Conservation (phyloP, 495 filamentous ascomycete species). For the Aspergillus sclerotioniger region DNA sequence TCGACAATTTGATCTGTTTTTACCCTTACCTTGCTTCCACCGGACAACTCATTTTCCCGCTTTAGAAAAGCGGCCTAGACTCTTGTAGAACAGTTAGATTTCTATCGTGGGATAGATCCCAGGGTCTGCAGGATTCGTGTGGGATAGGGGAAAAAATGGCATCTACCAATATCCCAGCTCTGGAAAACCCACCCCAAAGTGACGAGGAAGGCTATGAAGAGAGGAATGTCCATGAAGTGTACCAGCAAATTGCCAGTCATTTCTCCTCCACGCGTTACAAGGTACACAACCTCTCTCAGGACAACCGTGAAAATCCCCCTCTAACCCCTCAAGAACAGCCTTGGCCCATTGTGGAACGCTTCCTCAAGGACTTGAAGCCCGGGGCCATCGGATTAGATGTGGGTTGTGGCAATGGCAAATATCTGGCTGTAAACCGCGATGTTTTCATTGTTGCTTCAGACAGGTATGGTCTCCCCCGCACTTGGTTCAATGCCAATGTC, state of each 20-base stretch:
- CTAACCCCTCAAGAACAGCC: conserved; percentile 48
- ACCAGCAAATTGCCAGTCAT: conserved; percentile 90
- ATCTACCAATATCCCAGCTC: conserved; percentile 1
- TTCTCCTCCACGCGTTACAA: conserved; percentile 96
- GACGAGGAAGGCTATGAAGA: conserved; percentile 65
- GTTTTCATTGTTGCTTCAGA: conserved; percentile 87
- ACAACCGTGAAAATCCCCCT: background rate
- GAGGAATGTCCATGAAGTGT: conserved; percentile 85
- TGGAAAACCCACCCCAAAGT: conserved; percentile 4
- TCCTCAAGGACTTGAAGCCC: conserved; percentile 62
- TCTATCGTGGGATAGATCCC: background rate
- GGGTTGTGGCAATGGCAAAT: conserved; percentile 94
- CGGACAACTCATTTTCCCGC: background rate
- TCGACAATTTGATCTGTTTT: no score
- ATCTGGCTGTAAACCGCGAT: conserved; percentile 73
- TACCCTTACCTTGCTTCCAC: background rate
- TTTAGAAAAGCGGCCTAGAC: background rate
- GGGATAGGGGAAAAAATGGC: conserved; percentile 13
- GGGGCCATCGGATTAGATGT: conserved; percentile 89
- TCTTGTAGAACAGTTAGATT: background rate
- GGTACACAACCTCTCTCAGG: conserved; percentile 34
- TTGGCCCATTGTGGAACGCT: conserved; percentile 87
- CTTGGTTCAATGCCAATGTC: background rate
- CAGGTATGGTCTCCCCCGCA: conserved; percentile 50
- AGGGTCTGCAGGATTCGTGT: background rate